Conservation (phyloP, 345 rosid species). For the Eucalyptus cloeziana region DNA sequence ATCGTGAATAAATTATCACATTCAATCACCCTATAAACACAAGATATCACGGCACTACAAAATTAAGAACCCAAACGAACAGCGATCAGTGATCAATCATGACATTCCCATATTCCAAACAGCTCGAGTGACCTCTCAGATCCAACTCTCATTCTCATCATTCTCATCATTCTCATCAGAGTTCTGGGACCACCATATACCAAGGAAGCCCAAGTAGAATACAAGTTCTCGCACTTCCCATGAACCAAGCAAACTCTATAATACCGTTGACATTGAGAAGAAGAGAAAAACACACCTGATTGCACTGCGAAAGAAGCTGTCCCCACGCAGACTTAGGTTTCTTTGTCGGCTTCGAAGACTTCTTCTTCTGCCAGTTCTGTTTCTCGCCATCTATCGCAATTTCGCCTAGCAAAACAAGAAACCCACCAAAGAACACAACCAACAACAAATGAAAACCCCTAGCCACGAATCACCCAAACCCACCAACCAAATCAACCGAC, state of each 20-base stretch:
- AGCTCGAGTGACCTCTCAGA: neutral
- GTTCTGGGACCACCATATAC: neutral
- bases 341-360: constrained; percentile 22
- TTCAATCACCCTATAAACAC: neutral
- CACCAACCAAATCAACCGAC: neutral
- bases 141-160: neutral
- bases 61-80: neutral
- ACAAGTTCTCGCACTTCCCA: neutral
- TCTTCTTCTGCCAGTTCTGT: constrained; percentile 30
- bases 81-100: neutral
- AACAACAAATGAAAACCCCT: neutral
- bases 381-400: constrained; percentile 23
- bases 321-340: constrained; percentile 68
- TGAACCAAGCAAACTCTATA: neutral
- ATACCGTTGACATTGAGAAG: neutral
- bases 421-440: neutral
- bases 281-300: constrained; percentile 37
- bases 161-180: neutral
- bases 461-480: neutral
- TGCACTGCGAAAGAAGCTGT: constrained; percentile 77
- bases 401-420: constrained; percentile 28
- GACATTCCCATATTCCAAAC: neutral
- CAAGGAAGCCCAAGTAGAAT: neutral
- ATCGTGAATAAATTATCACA: neutral
- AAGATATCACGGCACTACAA: neutral